phyloP scores from a whole-genome alignment of 352 stramenopile species.

The Globisporangium carolinianum region DNA sequence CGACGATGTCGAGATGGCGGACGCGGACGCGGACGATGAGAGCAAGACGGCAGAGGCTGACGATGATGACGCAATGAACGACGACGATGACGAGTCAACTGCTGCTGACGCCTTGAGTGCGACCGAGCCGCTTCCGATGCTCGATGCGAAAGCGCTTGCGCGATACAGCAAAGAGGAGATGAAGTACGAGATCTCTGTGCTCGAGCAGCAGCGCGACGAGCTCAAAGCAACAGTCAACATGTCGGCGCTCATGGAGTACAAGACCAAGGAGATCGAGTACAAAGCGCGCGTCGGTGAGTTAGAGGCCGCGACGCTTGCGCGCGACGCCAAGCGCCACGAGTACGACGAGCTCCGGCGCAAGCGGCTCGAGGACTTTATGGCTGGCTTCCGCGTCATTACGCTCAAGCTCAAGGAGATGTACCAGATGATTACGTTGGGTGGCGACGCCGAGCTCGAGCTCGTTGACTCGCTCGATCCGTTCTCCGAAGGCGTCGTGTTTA shows the following conservation, averaged over 20 bases:
- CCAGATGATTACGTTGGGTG: constrained; percentile 96
- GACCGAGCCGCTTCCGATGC: constrained; percentile 62
- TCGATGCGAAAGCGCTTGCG: constrained; percentile 70
- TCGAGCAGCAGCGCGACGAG: constrained; percentile 90
- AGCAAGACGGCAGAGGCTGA: constrained; percentile 20
- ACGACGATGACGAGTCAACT: constrained; percentile 1
- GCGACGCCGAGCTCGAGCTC: constrained; percentile 98
- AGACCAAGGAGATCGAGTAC: constrained; percentile 95
- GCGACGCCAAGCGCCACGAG: constrained; percentile 90
- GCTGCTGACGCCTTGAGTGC: not conserved
- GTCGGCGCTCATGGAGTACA: constrained; percentile 86
- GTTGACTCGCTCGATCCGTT: constrained; percentile 99
- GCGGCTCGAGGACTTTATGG: constrained; percentile 99
- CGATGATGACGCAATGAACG: constrained; percentile 27
- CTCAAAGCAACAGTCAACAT: constrained; percentile 95
- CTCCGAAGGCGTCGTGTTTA: constrained; percentile 98
- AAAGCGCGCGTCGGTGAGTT: constrained; percentile 90
- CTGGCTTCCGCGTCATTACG: constrained; percentile 97
- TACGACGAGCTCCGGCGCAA: constrained; percentile 96
- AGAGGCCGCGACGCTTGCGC: constrained; percentile 89
- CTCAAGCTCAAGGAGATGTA: constrained; percentile 99
- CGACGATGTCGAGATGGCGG: constrained; percentile 31
- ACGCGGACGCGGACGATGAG: constrained; percentile 21
- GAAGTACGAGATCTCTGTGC: constrained; percentile 90
- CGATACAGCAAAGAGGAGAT: constrained; percentile 90